Evolutionary conservation across 176 grass and related monocot species (phyloP).

Genomic region (Triticum urartu): DNA sequence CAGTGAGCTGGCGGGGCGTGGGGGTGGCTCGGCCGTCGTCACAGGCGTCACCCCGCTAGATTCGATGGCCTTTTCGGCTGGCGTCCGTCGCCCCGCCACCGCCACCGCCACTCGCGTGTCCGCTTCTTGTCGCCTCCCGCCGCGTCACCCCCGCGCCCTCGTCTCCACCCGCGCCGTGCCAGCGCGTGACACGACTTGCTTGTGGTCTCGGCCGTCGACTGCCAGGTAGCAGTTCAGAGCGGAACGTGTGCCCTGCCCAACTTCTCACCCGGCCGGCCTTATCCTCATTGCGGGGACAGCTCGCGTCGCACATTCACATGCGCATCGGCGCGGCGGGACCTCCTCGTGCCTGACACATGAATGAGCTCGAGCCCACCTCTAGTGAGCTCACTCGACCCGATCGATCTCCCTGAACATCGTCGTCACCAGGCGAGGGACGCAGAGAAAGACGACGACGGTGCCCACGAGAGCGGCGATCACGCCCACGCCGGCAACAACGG

Average conservation of each 20-base stretch:
- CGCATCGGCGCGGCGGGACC: neutral
- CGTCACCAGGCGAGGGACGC: neutral
- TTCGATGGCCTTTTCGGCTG: constrained; percentile 35
- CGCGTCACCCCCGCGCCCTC: neutral
- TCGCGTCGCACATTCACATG: constrained; percentile 3
- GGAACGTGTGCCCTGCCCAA: no score
- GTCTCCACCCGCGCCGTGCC: no score
- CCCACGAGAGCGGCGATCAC: neutral
- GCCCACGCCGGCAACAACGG: neutral
- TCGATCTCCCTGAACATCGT: neutral
- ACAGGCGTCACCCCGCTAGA: constrained; percentile 36
- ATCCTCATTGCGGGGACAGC: neutral
- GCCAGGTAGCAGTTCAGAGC: no score
- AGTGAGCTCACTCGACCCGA: no score
- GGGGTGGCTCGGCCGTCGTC: constrained; percentile 17
- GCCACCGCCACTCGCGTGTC: constrained; percentile 10
- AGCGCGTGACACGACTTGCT: neutral
- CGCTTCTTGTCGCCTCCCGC: constrained; percentile 32
- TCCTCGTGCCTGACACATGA: neutral
- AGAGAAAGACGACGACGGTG: neutral
- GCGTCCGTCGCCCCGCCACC: neutral
- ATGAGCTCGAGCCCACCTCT: neutral
- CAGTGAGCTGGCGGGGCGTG: constrained; percentile 38
- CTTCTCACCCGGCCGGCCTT: neutral
- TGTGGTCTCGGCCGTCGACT: no score